These are phyloP conservation scores for Lyophyllum shimeji DNA, from an alignment of 768 basidiomycete genomes.

Conservation along the genomic window DNA sequence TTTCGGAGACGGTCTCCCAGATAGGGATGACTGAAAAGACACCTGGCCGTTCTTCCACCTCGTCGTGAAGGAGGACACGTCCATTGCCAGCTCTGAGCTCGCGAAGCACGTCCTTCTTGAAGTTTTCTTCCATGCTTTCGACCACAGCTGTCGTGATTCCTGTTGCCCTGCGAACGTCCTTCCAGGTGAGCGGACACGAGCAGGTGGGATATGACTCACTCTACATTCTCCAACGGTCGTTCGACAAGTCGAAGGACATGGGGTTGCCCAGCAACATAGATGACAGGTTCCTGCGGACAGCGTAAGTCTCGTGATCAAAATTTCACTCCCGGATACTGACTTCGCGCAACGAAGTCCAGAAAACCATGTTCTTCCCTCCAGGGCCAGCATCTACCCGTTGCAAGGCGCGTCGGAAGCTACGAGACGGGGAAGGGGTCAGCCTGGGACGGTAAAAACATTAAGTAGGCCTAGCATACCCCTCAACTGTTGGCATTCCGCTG, in stretches of 20 bases:
- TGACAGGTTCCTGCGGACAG: constrained; percentile 76
- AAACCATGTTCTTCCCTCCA: constrained; percentile 70
- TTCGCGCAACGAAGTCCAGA: constrained; percentile 96
- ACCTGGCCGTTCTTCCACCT: constrained; percentile 91
- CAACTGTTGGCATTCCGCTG: constrained; percentile 93
- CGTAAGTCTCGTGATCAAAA: background rate
- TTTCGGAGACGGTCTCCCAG: constrained; percentile 85
- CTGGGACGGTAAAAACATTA: background rate
- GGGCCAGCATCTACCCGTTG: constrained; percentile 78
- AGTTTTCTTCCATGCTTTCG: constrained; percentile 84
- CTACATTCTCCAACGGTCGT: constrained; percentile 90
- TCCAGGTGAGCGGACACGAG: background rate
- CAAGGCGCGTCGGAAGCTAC: constrained; percentile 76
- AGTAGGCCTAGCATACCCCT: constrained; percentile 53
- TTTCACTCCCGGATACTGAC: constrained; percentile 34
- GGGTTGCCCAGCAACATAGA: constrained; percentile 83
- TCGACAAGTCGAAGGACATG: constrained; percentile 89
- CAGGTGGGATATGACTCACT: constrained; percentile 52
- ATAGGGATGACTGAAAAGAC: constrained; percentile 89
- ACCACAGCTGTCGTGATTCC: constrained; percentile 90
- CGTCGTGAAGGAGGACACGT: constrained; percentile 89
- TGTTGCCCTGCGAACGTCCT: constrained; percentile 62
- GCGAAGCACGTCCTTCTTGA: constrained; percentile 84
- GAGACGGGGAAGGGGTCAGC: background rate
- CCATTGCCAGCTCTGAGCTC: constrained; percentile 76